Percentiles rank a stretch among this genome's conserved stretches.
phyloP scores from a whole-genome alignment of 139 green algal species.

The Volvox reticuliferus region DNA sequence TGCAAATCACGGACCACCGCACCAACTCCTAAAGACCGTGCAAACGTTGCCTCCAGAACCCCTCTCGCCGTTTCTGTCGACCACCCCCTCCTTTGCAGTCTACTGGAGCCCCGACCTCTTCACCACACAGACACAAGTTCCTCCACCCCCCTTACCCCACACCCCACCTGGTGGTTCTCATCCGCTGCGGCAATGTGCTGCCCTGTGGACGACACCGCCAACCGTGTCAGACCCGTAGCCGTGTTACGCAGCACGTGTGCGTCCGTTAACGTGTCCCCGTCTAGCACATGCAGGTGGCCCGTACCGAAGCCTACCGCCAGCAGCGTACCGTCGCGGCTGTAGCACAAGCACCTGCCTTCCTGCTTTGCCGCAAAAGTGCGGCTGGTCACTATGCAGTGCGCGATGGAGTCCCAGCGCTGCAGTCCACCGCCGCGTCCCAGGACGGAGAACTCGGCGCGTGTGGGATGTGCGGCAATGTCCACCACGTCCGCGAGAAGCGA shows the following conservation, averaged over 20 bases:
- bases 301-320: conserved; percentile 52
- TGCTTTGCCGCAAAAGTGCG: conserved; percentile 35
- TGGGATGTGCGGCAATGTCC: conserved; percentile 64
- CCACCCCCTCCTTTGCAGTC: too few relatives aligned
- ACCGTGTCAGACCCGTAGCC: not conserved
- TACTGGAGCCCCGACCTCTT: not conserved
- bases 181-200: conserved; percentile 66
- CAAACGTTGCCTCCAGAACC: too few relatives aligned
- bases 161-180: conserved; percentile 26
- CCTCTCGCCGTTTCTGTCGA: too few relatives aligned
- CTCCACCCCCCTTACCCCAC: not conserved
- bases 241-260: conserved; percentile 55
- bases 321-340: conserved; percentile 60
- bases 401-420: conserved; percentile 66
- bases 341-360: conserved; percentile 26
- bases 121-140: not conserved
- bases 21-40: too few relatives aligned
- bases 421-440: conserved; percentile 49
- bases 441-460: conserved; percentile 56
- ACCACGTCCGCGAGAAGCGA: conserved; percentile 51
- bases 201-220: conserved; percentile 48
- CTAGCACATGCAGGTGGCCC: conserved; percentile 60
- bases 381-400: conserved; percentile 36
- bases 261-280: conserved; percentile 41
- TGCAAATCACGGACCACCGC: too few relatives aligned